Evolutionary conservation across 352 stramenopile species (phyloP).

Genomic region (Phytopythium aichiense): DNA sequence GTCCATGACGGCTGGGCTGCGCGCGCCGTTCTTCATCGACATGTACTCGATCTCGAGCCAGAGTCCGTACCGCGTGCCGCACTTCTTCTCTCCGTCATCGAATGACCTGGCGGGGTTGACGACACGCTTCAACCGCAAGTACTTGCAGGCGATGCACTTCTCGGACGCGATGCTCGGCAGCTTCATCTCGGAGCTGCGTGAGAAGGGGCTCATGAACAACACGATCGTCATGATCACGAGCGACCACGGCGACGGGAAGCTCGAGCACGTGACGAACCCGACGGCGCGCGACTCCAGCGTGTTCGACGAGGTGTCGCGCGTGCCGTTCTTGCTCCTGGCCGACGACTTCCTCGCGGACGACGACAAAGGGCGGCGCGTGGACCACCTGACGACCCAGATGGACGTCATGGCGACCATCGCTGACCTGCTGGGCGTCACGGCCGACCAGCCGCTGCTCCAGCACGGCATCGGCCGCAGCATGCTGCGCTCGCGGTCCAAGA

Average conservation of each 20-base stretch:
- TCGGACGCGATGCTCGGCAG: conserved; percentile 60
- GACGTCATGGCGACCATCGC: conserved; percentile 73
- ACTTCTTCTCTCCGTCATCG: conserved; percentile 33
- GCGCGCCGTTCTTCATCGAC: conserved; percentile 70
- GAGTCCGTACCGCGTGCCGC: conserved; percentile 52
- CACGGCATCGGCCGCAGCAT: conserved; percentile 71
- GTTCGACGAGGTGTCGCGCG: conserved; percentile 56
- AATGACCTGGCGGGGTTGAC: conserved; percentile 46
- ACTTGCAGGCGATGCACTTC: conserved; percentile 68
- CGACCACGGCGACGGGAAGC: conserved; percentile 58
- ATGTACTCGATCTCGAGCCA: conserved; percentile 79
- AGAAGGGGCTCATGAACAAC: conserved; percentile 63
- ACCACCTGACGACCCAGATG: conserved; percentile 65
- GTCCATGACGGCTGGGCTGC: conserved; percentile 30
- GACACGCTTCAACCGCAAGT: conserved; percentile 65
- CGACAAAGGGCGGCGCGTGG: conserved; percentile 41
- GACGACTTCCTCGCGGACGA: conserved; percentile 51
- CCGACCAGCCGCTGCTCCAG: conserved; percentile 48
- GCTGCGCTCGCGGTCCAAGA: conserved; percentile 32
- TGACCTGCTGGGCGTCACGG: conserved; percentile 50
- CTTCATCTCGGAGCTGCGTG: conserved; percentile 45
- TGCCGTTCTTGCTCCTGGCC: conserved; percentile 63
- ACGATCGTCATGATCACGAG: conserved; percentile 69
- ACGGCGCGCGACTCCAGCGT: conserved; percentile 55
- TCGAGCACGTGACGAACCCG: conserved; percentile 71